Evolutionary conservation across 345 rosid genomes (phyloP), one percentile per base, ranked within the genome.

Genomic region (Gossypium ekmanianum): DNA sequence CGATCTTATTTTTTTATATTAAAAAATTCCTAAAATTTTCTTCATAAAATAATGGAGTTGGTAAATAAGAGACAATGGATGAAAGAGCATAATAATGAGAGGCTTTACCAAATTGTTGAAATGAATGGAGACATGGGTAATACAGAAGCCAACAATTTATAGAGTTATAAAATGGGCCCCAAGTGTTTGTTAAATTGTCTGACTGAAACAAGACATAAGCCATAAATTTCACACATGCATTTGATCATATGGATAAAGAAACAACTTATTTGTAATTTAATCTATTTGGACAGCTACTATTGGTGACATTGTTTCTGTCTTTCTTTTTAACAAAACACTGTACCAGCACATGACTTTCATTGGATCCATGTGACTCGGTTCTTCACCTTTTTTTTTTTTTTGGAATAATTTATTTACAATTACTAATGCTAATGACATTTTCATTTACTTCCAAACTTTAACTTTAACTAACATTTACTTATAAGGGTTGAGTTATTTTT

Each of bases 211-310:
- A 34, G 79, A 79, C 84, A 78, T 7, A 34, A 18, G n/a, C 78
- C 82, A 74, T 77, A 62, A 74, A 78, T 81, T 79, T 58, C 75
- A 71, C 74, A 69, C 17, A 27, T 16, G 47, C 63, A 75, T 56
- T 8, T 61, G 50, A 24, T 61, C 76, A 61, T 51, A 26, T 65
- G 70, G 75, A 52, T 72, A 24, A 45, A 24, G 61, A 20, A 57
- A 18, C 18, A 56, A 18, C 11, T 66, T 61, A 14, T 48, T 48
- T 50, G 74, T 81, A 29, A 77, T 63, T 79, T 71, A 78, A 18
- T 55, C 51, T 63, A 76, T 24, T 52, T 51, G 62, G 77, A 61
- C 81, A 67, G 51, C 67, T 11, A 54, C 16, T 18, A 24, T 55
- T 71, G 62, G 61, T 67, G 9, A 48, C 29, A 18, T 51, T 22